These are phyloP conservation scores for Peterozyma xylosa DNA, from an alignment of 805 yeast species.

Conservation along the genomic window DNA sequence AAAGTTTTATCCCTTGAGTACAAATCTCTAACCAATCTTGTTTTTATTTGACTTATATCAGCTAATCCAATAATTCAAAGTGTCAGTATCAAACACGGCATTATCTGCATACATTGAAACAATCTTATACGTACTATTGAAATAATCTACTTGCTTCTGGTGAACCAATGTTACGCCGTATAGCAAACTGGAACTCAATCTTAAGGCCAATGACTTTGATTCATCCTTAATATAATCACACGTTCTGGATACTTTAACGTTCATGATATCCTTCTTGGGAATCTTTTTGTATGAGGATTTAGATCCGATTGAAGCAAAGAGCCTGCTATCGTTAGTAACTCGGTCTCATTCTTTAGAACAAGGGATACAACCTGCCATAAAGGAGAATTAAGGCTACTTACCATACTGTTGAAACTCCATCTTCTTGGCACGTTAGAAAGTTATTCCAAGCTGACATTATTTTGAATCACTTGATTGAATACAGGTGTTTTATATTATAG, in stretches of 20 bases:
- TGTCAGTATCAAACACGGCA: too few species aligned
- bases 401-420: constrained; percentile 22
- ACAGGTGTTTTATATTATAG: too few species aligned
- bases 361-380: not conserved
- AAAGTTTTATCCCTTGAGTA: not conserved
- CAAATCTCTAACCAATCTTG: constrained; percentile 6
- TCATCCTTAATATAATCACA: constrained; percentile 24
- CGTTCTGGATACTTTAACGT: constrained; percentile 32
- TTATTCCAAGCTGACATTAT: too few species aligned
- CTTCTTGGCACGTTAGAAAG: constrained; percentile 6
- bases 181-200: constrained; percentile 34
- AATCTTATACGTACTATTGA: constrained; percentile 21
- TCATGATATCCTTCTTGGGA: constrained; percentile 22
- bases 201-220: constrained; percentile 15
- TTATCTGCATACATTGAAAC: not conserved
- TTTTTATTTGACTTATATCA: constrained; percentile 3
- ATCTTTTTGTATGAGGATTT: constrained; percentile 15
- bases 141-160: constrained; percentile 39
- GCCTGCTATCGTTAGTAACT: constrained; percentile 11
- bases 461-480: too few species aligned
- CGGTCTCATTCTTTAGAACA: not conserved
- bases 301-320: constrained; percentile 21
- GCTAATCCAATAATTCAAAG: too few species aligned
- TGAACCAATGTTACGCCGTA: constrained; percentile 42
- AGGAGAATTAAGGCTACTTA: constrained; percentile 9